Base-by-base conservation (phyloP, 2,329 filamentous ascomycete genomes). In the Acrocalymma vagum region DNA sequence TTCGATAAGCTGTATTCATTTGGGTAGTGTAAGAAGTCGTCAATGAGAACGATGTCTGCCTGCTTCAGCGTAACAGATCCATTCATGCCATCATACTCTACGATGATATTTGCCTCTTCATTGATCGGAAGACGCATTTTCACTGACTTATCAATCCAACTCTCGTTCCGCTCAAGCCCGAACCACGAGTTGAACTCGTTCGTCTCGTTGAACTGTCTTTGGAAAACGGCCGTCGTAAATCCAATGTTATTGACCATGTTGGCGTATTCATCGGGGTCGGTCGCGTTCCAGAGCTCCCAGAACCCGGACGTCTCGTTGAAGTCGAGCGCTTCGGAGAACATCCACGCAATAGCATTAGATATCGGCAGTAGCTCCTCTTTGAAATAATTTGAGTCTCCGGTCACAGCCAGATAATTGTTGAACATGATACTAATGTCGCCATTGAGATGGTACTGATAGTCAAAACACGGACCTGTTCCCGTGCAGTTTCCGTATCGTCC, bases 391-490 rank as follows among this genome's bases (percentile, higher is more conserved):
- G 73, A 77, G 56, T 86, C 81, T 11, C 83, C 84, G 30, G 80
- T 84, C 2, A 78, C 75, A 11, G 80, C 72, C 70, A 78, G 83
- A 45, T 85, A 81, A 37, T 85, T 84, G 53, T 80, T 75, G 44
- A 86, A 72, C 1, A 81, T 76, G 20, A 87, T 71, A 0, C 81
- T 83, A 51, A 88, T 87, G 51, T 88, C 85, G 6, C 84, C 83
- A 53, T 88, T 88, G 24, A 88, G 55, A 62, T 88, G 85, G 54
- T 88, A 89, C 60, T 88, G 78, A 51, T 88, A 88, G 62, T 88
- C 85, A 53, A 84, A 86, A 62, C 85, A 88, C 13, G 75, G 73
- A 6, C 75, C 76, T n/a, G 72, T 75, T 2, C 65, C 73, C 5
- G 86, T 88, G 55, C 85, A 88, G 55, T 88, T 88, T 2, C 85